Percentiles rank a stretch among this genome's conserved stretches.
Conservation (phyloP, 2,329 filamentous ascomycete genomes). For the Trichoderma aggressivum region DNA sequence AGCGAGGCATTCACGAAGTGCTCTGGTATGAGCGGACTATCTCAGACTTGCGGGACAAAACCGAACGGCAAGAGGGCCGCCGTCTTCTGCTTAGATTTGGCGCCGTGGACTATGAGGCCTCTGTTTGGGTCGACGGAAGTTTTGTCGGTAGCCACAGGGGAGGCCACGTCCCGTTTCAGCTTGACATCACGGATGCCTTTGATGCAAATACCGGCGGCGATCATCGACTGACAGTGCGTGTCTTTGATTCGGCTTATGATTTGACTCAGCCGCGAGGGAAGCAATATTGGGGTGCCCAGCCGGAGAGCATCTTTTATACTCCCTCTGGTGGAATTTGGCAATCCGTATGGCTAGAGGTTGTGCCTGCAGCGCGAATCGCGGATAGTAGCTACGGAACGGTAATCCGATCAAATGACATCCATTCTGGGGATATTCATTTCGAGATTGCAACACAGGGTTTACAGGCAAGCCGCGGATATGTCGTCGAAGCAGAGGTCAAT, state of each 20-base stretch:
- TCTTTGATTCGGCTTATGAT: constrained; percentile 62
- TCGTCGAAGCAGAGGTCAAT: constrained; percentile 52
- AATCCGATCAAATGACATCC: constrained; percentile 52
- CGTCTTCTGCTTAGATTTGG: constrained; percentile 54
- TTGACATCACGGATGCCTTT: constrained; percentile 55
- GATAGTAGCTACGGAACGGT: constrained; percentile 58
- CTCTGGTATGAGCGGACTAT: constrained; percentile 62
- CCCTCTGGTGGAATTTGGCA: constrained; percentile 58
- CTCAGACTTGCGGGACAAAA: constrained; percentile 44
- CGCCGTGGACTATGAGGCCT: constrained; percentile 60
- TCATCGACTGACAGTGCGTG: constrained; percentile 51
- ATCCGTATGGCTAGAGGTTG: constrained; percentile 54
- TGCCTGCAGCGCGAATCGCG: constrained; percentile 50
- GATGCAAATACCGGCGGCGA: constrained; percentile 24
- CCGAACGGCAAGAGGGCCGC: constrained; percentile 40
- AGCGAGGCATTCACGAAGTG: constrained; percentile 61
- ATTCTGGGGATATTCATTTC: constrained; percentile 48
- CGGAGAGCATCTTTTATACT: constrained; percentile 59
- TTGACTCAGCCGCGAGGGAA: constrained; percentile 64
- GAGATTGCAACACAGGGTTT: constrained; percentile 49
- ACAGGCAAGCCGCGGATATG: constrained; percentile 43
- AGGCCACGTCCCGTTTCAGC: constrained; percentile 56
- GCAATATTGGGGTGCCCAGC: constrained; percentile 61
- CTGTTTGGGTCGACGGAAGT: constrained; percentile 52
- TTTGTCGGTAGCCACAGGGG: constrained; percentile 54